Evolutionary conservation across 805 yeast species (phyloP).

Genomic region (Sugiyamaella qingdaonensis): DNA sequence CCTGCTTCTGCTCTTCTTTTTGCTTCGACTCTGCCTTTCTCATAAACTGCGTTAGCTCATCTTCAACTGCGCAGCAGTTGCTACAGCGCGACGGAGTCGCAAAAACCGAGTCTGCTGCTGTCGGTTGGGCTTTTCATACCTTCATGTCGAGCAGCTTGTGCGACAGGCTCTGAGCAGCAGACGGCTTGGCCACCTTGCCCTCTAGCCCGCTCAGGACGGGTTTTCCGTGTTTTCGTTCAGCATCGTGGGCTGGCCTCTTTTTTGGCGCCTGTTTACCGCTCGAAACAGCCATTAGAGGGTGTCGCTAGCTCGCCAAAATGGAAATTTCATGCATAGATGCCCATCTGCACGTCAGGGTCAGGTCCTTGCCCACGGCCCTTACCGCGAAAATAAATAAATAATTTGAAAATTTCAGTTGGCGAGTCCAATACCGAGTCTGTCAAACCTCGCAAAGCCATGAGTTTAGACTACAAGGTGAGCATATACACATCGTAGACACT

Average conservation of each 20-base stretch:
- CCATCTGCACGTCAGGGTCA: not conserved
- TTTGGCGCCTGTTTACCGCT: not conserved
- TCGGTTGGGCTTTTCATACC: slow-evolving; percentile 36
- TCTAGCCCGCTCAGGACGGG: slow-evolving; percentile 9
- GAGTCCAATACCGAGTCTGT: not conserved
- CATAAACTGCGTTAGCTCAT: slow-evolving; percentile 24
- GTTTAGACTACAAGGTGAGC: slow-evolving; percentile 61
- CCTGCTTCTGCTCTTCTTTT: slow-evolving; percentile 30
- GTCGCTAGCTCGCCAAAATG: not conserved
- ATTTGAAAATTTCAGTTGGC: slow-evolving; percentile 2
- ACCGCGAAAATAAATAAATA: not conserved
- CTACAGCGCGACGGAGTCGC: too few relatives aligned
- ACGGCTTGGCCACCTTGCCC: slow-evolving; percentile 14
- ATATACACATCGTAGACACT: not conserved
- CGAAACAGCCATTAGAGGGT: not conserved
- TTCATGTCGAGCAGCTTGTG: slow-evolving; percentile 82
- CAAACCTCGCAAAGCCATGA: slow-evolving; percentile 45
- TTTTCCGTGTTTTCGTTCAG: not conserved
- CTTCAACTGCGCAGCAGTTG: too few relatives aligned
- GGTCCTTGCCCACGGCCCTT: not conserved
- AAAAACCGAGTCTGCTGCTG: too few relatives aligned
- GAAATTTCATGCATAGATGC: not conserved
- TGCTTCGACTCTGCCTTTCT: slow-evolving; percentile 29
- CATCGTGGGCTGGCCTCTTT: not conserved
- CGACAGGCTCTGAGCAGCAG: slow-evolving; percentile 42